Percentiles rank a stretch among this genome's conserved stretches.
These are phyloP conservation scores for Monsonia emarginata DNA, from an alignment of 441 rosid species.

Conservation along the genomic window DNA sequence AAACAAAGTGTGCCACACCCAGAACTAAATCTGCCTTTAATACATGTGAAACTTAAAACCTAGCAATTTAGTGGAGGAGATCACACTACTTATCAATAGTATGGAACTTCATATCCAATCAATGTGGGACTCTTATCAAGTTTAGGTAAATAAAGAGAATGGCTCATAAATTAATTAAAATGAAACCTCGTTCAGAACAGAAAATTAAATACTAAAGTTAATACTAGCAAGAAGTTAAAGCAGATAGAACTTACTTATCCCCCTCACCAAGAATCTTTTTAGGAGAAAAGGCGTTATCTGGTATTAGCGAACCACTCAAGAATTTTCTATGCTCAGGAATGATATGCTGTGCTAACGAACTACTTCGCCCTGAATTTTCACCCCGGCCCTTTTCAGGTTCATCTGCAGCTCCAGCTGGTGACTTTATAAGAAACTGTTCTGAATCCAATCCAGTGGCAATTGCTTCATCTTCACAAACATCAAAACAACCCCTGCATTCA, in stretches of 20 bases:
- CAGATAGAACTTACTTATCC: slow-evolving; percentile 46
- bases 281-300: slow-evolving; percentile 45
- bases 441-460: slow-evolving; percentile 34
- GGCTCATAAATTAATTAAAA: not conserved
- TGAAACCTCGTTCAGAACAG: not conserved
- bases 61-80: not conserved
- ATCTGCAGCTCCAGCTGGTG: slow-evolving; percentile 31
- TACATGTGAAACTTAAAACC: not conserved
- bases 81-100: not conserved
- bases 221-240: slow-evolving; percentile 9
- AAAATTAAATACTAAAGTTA: not conserved
- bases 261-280: slow-evolving; percentile 46
- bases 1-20: not conserved
- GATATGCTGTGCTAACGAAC: slow-evolving; percentile 33
- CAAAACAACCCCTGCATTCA: slow-evolving; percentile 78
- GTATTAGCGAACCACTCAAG: slow-evolving; percentile 59
- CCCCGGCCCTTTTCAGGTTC: slow-evolving; percentile 35
- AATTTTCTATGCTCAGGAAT: slow-evolving; percentile 38
- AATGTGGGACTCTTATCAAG: not conserved
- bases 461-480: slow-evolving; percentile 60
- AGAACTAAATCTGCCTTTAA: not conserved
- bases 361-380: slow-evolving; percentile 36
- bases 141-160: not conserved
- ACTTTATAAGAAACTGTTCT: slow-evolving; percentile 32
- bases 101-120: not conserved